Conservation (phyloP, 2,329 filamentous ascomycete species). For the Diaporthe vexans region DNA sequence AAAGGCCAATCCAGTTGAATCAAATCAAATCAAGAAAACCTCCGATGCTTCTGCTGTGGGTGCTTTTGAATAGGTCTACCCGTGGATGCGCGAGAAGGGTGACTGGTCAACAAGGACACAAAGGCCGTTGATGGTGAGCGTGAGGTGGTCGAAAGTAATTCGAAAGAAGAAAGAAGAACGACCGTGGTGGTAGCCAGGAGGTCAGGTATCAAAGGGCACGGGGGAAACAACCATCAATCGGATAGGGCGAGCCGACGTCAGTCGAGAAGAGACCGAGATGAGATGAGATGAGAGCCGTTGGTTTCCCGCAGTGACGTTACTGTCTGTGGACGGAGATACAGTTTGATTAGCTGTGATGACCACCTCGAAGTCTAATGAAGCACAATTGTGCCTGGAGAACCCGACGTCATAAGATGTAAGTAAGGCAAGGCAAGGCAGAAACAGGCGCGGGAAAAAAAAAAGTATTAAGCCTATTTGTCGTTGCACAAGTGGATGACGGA, state of each 20-base stretch:
- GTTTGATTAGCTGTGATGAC: constrained; percentile 27
- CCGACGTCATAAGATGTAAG: constrained; percentile 6
- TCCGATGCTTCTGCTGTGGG: neutral
- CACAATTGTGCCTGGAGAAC: neutral
- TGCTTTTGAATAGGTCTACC: neutral
- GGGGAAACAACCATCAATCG: neutral
- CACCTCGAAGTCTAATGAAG: constrained; percentile 19
- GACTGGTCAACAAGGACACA: neutral
- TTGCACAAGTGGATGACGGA: constrained; percentile 3
- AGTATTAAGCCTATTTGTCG: neutral
- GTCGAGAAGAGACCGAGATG: constrained; percentile 19
- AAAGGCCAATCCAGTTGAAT: neutral
- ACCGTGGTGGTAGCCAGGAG: neutral
- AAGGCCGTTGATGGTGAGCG: neutral
- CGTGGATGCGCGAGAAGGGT: neutral
- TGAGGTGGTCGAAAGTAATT: neutral
- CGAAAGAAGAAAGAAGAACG: neutral
- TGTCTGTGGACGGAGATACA: constrained; percentile 22
- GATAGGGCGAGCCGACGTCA: neutral
- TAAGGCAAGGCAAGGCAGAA: neutral
- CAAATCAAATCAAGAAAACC: neutral
- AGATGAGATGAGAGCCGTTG: constrained; percentile 4
- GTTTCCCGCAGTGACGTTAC: constrained; percentile 5
- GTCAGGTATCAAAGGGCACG: neutral
- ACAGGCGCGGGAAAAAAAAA: neutral